Conservation (phyloP, 192 early-diverging fungal genomes). For the Chytriomyces confervae region DNA sequence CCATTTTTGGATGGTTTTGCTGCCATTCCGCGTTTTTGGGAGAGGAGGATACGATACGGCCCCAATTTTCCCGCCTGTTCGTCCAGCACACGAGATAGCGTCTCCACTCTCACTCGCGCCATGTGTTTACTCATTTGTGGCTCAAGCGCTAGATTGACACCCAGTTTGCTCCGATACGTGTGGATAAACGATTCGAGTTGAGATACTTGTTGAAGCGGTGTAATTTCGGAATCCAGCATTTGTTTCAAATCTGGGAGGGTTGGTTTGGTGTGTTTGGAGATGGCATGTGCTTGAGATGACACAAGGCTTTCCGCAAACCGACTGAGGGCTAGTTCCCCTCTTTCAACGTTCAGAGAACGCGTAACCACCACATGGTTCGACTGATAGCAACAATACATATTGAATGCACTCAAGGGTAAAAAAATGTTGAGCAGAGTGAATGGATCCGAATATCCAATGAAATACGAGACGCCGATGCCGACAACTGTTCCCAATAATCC, state of each 20-base stretch:
- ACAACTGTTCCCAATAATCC: conserved; percentile 74
- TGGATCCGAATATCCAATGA: conserved; percentile 43
- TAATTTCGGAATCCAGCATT: not conserved
- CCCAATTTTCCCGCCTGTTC: not conserved
- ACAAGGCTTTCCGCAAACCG: not conserved
- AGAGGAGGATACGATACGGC: conserved; percentile 13
- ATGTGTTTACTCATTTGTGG: conserved; percentile 33
- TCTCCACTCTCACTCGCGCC: not conserved
- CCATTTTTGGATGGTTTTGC: no score
- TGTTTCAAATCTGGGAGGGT: not conserved
- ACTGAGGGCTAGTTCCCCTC: conserved; percentile 40
- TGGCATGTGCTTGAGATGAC: not conserved
- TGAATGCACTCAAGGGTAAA: conserved; percentile 71
- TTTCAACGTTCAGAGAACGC: conserved; percentile 64
- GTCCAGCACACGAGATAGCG: not conserved
- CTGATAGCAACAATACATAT: conserved; percentile 74
- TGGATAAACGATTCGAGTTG: conserved; percentile 49
- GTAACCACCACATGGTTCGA: conserved; percentile 71
- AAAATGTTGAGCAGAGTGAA: conserved; percentile 67
- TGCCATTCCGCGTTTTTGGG: not conserved
- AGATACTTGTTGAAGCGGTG: conserved; percentile 4
- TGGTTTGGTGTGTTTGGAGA: not conserved
- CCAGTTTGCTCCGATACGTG: conserved; percentile 52
- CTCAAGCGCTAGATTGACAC: conserved; percentile 54
- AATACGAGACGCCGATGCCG: conserved; percentile 47